Base-by-base conservation (phyloP, 2,329 filamentous ascomycete genomes). In the Coniochaeta hoffmannii region DNA sequence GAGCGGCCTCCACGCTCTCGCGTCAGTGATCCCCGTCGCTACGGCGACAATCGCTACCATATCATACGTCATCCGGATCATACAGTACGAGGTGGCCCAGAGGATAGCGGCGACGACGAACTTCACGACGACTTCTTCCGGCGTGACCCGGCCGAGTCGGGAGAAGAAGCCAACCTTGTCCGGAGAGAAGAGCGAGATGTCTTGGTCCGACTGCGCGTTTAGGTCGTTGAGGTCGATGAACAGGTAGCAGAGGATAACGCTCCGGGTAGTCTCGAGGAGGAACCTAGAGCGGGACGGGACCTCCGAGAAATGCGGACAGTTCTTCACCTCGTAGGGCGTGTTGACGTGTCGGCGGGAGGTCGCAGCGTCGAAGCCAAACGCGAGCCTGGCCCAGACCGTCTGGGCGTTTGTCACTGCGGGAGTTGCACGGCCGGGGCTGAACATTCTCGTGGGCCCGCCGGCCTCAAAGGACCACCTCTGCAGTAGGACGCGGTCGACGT, bases 301-400 rank as follows among this genome's bases (percentile, higher is more conserved):
- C 17, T 31, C n/a, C 11, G 50, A 52, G 31, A 52, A 52, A 12
- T 52, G 50, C 22, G 24, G 50, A 17, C 28, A 52, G 50, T 52
- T 52, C 17, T 52, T 52, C 19, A 35, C 31, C 50, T 52, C 50
- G 50, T 34, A 52, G 9, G 50, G 50, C 8, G 30, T 34, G 50
- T 52, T 52, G 28, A 52, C 17, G 28, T 52, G 50, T n/a, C 50
- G 30, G 7, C 28, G 14, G 17, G 50, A 52, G 31, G 28, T 52
- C 9, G 50, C 50, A 17, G 30, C 32, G 15, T 52, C 22, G 15
- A 52, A 22, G 4, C 50, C 50, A 35, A 52, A 52, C 26, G 12
- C 7, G 2, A 32, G 22, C 28, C 30, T 31, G 3, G 26, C 50
- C 50, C 50, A 52, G 14, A 52, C 6, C 4, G 36, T 41, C 17